Evolutionary conservation across 2,329 filamentous ascomycete species (phyloP), one percentile per base, ranked within the genome.

Genomic region (Claviceps sp.): DNA sequence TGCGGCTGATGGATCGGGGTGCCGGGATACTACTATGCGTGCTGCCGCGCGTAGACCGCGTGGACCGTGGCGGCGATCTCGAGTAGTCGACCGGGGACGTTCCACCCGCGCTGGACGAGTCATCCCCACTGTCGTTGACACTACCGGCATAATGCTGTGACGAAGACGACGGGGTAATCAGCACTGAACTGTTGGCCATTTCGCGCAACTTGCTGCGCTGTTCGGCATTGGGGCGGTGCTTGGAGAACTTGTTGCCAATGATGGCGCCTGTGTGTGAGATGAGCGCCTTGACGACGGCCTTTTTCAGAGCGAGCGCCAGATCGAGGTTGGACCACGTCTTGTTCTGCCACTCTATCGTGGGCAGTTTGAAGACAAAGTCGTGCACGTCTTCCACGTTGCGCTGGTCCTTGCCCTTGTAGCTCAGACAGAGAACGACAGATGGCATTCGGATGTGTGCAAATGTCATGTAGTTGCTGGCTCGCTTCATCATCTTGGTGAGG

Each of bases 311-410:
- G 47, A 97, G 75, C 0, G 91, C 90, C 9, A 98, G 79, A 62
- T 98, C 93, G 6, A 98, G 78, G 65, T 97, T 98, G 6, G 89
- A 96, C 93, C 93, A 98, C 8, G 90, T 97, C 74, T 98, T 98
- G 75, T 98, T 98, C 57, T 88, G 82, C 71, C 95, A 97, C 66
- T 98, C 93, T 47, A 98, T 83, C 2, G 86, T 85, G 3, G 93
- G 93, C 70, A 98, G 81, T 37, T 88, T 84, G 78, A 98, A 98
- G 48, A 98, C 93, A 59, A 98, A 94, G 63, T 97, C 85, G 68
- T 98, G 91, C 16, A 98, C 85, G 67, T 98, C 94, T 70, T 96
- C 89, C 53, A 98, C 78, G 62, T 97, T 98, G 63, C 90, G 88
- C 58, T 95, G 88, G 45, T 90, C 88, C 65, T 89, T 94, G 63